Base-by-base conservation (phyloP, 768 basidiomycete species). In the Podaxis sp. region DNA sequence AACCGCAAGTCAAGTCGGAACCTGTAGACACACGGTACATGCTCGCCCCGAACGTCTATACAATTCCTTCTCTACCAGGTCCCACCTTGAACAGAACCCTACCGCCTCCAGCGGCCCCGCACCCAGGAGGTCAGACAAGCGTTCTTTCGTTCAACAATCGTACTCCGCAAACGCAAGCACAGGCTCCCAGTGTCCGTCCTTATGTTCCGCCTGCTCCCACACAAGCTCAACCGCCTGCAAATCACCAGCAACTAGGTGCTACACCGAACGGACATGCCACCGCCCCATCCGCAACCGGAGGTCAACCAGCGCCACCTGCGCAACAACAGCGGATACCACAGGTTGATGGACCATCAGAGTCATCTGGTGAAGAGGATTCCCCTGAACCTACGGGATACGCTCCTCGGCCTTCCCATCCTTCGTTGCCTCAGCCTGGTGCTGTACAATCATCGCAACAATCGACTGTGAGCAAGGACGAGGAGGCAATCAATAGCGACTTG, bases 401-500 rank as follows among this genome's bases (percentile, higher is more conserved):
- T 14, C 88, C 91, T 4, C 82, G 87, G 32, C 71, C 90, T 4
- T 80, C 84, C 25, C 90, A 91, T 65, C 91, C 89, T 0, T 91
- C 89, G 13, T 72, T 90, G 32, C 90, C 89, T n/a, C 89, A 89
- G 68, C 83, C 81, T 4, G 76, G 77, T 62, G 65, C 73, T 32
- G 65, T 73, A 27, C 71, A 70, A 10, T 65, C 76, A 13, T 65
- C 77, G 11, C 65, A 73, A 23, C 72, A 75, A 32, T 64, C 65
- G 1, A 79, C 75, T 27, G 32, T 36, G 7, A 35, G 14, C 42
- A 53, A 60, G 28, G 90, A 90, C 63, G 80, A 81, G 32, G 96
- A 99, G 69, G 90, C 89, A 14, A 98, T 99, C 72, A 96, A 95
- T 68, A 96, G 93, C 58, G 97, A 99, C 69, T 75, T 99, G 48